Evolutionary conservation across 2,329 filamentous ascomycete species (phyloP).

Genomic region (Scedosporium dehoogii): DNA sequence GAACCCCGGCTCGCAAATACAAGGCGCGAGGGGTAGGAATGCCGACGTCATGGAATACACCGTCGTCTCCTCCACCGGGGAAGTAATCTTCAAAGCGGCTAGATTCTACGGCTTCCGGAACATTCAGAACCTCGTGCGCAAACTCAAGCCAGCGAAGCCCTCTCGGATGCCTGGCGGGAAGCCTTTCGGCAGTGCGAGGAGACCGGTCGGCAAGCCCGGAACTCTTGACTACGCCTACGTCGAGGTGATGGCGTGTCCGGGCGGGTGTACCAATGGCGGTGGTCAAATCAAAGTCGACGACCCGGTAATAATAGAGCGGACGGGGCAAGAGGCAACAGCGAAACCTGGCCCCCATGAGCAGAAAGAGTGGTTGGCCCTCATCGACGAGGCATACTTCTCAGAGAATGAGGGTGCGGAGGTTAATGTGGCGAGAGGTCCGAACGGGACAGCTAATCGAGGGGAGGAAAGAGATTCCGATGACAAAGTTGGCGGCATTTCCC

Average conservation of each 20-base stretch:
- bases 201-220: slow-evolving; percentile 33
- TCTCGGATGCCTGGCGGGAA: slow-evolving; percentile 74
- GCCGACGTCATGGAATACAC: slow-evolving; percentile 82
- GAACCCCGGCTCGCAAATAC: slow-evolving; percentile 62
- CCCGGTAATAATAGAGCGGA: slow-evolving; percentile 45
- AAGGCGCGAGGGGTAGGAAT: slow-evolving; percentile 69
- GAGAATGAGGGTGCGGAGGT: slow-evolving; percentile 43
- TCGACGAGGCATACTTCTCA: slow-evolving; percentile 88
- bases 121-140: slow-evolving; percentile 94
- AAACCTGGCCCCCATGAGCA: slow-evolving; percentile 69
- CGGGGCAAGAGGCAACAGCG: slow-evolving; percentile 22
- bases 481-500: slow-evolving; percentile 56
- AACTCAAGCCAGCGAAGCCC: slow-evolving; percentile 68
- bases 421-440: slow-evolving; percentile 10
- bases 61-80: slow-evolving; percentile 46
- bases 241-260: slow-evolving; percentile 97
- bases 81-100: slow-evolving; percentile 65
- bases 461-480: slow-evolving; percentile 22
- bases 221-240: slow-evolving; percentile 75
- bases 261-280: slow-evolving; percentile 96
- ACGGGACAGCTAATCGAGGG: slow-evolving; percentile 1
- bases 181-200: slow-evolving; percentile 45
- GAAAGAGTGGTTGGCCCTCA: slow-evolving; percentile 71
- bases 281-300: slow-evolving; percentile 92
- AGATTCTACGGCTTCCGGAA: slow-evolving; percentile 97